Base-by-base conservation (phyloP, 208 protist species). In the Novymonas esmeraldas region DNA sequence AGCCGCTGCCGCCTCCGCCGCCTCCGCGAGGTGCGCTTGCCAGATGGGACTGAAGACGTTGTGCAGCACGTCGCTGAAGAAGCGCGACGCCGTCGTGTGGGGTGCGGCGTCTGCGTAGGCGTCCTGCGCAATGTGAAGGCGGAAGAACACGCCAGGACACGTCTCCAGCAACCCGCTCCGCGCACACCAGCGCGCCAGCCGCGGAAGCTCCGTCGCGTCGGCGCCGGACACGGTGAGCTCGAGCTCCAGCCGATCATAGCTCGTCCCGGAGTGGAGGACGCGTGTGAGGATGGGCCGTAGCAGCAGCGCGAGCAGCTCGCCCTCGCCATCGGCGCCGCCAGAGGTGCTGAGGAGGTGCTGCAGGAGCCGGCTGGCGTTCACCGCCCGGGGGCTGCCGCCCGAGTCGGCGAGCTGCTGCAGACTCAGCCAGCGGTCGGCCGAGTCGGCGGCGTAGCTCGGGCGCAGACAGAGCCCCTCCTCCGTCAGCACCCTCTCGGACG, bases 31-130 rank as follows among this genome's bases (percentile, higher is more conserved):
- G 11, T 96, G 87, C 3, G 95, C 98, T 29, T 98, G 75, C 79
- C 99, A 99, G 3, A 99, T 78, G 1, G 98, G 98, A n/a, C 63
- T 26, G 76, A 99, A 99, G 6, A 99, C 83, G 79, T 98, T 98
- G 33, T 92, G 70, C 13, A 99, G 57, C 22, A 99, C 73, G 33
- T 97, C 84, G 24, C 82, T 70, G 41, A 99, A 98, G 58, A 61
- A 54, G 10, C 54, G 34, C 7, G 36, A 6, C 18, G 54, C 55
- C 36, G 57, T 2, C 16, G 76, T n/a, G n/a, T n/a, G n/a, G n/a
- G n/a, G n/a, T n/a, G n/a, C n/a, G n/a, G n/a, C n/a, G n/a, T n/a
- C n/a, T n/a, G n/a, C 38, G 91, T 87, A 74, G 85, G 74, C 78
- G 18, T 69, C 50, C 34, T 86, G 78, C n/a, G 78, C 65, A 14